Base-by-base conservation (phyloP, 441 rosid genomes). In the Breynia disticha region DNA sequence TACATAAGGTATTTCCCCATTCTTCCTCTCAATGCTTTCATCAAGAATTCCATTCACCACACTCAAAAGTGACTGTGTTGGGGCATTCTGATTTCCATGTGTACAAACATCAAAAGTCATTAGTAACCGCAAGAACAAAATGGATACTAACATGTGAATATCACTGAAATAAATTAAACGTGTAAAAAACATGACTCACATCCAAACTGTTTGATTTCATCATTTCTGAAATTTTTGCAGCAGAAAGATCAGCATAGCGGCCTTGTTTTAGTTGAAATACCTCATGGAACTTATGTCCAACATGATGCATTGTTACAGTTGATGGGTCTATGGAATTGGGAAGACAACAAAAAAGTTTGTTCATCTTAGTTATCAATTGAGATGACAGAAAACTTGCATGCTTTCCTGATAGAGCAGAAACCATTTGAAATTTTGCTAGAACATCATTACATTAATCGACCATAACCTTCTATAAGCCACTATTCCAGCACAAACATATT, bases 41-140 rank as follows among this genome's bases (percentile, higher is more conserved):
- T 85, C 95, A 19, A 90, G 78, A 57, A 90, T 90, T 50, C 86
- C 93, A 54, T 80, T 85, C 20, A 80, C 83, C 24, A 85, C 87
- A 62, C 93, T 83, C 61, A 87, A 48, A 59, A 90, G 95, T 28
- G 96, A 85, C 66, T 79, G 90, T 51, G 98, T 87, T 21, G 96
- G 98, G 55, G 96, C 93, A 70, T 80, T 87, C 96, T 90, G 80
- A 75, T 69, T 1, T 4, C 2, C 12, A 39, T 4, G 15, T 39
- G 12, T 14, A 39, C 15, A 24, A 24, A 24, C 32, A 24, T 2
- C 2, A 39, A 39, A 39, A 39, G 46, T 41, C 43, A 48, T 18
- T 50, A 16, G 19, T 7, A 13, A n/a, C 9, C 22, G 15, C 16
- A 18, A 18, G 37, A 24, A 32, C 21, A 35, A 32, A n/a, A n/a